Percentiles rank a stretch among this genome's conserved stretches.
phyloP scores from a whole-genome alignment of 768 basidiomycete species.

The Chalciporus piperatus region DNA sequence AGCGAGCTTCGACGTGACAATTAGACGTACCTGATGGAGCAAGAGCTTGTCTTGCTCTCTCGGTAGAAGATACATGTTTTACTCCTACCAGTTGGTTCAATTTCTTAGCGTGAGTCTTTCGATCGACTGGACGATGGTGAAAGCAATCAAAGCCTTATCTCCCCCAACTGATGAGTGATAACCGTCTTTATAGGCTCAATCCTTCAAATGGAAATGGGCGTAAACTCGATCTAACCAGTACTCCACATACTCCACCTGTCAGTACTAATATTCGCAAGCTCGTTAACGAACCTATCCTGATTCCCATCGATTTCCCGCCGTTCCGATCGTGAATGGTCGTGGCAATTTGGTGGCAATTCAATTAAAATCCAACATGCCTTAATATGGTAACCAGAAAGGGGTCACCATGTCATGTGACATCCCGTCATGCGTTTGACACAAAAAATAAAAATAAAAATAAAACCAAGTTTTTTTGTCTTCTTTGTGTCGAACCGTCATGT shows the following conservation, averaged over 20 bases:
- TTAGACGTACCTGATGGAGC: conserved; percentile 56
- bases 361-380: not conserved
- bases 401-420: not conserved
- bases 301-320: no score
- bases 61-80: conserved; percentile 67
- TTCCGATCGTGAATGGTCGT: no score
- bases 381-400: not conserved
- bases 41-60: conserved; percentile 74
- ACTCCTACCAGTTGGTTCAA: not conserved
- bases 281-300: not conserved
- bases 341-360: no score
- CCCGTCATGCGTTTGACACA: not conserved
- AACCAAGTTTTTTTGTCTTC: not conserved
- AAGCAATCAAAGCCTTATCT: not conserved
- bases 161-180: not conserved
- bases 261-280: no score
- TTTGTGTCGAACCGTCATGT: not conserved
- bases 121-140: not conserved
- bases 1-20: not conserved
- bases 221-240: no score
- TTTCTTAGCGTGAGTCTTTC: not conserved
- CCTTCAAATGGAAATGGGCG: no score
- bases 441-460: no score
- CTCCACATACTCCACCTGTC: no score
- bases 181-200: no score